Base-by-base conservation (phyloP, 2,329 filamentous ascomycete genomes). In the Fusarium sp. region DNA sequence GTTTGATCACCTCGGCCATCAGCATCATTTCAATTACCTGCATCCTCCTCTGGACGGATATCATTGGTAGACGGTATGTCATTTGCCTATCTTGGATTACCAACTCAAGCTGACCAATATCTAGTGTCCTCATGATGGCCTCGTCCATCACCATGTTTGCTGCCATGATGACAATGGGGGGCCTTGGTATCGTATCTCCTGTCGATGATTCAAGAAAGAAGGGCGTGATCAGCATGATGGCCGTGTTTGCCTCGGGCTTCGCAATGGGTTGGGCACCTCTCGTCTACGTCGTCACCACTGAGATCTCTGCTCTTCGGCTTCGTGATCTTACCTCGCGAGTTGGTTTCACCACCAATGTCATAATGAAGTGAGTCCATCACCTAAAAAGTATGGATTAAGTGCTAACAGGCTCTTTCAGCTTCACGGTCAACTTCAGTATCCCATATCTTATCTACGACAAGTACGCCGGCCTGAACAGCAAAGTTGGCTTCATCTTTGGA, bases 131-230 rank as follows among this genome's bases (percentile, higher is more conserved):
- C 0, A 42, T 77, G 35, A 68, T 79, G 22, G 68, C 60, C 0
- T 76, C 69, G 0, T 65, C 72, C 0, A 44, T 67, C 7, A 75
- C 75, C 33, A 72, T 75, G 52, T 74, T 73, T 7, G 56, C 27
- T 1, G 71, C 71, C 1, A 77, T 79, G 47, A 68, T 68, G 15
- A 72, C 70, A 0, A 79, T 79, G 77, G 77, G 77, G 2, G 60
- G 72, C 0, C 33, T 79, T 3, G 76, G 77, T 2, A 74, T 71
- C 2, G 41, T 62, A 2, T n/a, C 12, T 9, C 67, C 72, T 0
- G 65, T 78, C 1, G 41, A 60, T 1, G 62, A 74, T 4, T 59
- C 58, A 0, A 62, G 75, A 1, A 78, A 79, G 31, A 72, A 69
- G 5, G 77, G 66, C 3, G 67, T 79, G 2, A 57, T 79, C 0